Percentiles rank a stretch among this genome's conserved stretches.
Evolutionary conservation across 164 flowering plant genomes (phyloP).

Genomic region (Tetracentron sinense): DNA sequence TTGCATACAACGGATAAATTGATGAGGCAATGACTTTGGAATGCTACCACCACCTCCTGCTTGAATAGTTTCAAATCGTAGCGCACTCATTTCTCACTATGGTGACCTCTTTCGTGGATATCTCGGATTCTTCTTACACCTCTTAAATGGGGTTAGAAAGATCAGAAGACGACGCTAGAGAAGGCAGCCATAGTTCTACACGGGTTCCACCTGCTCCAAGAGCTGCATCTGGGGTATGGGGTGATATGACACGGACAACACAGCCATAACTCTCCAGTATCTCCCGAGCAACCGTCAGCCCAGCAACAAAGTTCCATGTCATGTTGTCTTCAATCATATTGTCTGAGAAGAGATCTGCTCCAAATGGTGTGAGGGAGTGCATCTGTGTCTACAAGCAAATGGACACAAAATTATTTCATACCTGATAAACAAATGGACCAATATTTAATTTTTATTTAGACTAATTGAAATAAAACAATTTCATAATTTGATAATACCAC

Average conservation of each 20-base stretch:
- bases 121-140: background rate
- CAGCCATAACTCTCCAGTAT: conserved; percentile 90
- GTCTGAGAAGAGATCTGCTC: conserved; percentile 64
- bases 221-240: conserved; percentile 51
- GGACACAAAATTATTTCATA: conserved; percentile 5
- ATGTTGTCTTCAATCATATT: conserved; percentile 80
- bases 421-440: background rate
- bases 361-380: conserved; percentile 91
- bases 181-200: conserved; percentile 85
- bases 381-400: conserved; percentile 72
- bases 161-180: conserved; percentile 30
- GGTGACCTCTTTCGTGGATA: background rate
- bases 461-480: too few species aligned
- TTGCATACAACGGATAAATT: background rate
- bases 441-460: too few species aligned
- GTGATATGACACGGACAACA: conserved; percentile 79
- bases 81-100: background rate
- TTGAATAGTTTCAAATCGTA: background rate
- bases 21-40: background rate
- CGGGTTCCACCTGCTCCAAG: conserved; percentile 86
- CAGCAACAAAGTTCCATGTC: conserved; percentile 98
- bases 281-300: conserved; percentile 85
- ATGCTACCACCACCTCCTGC: conserved; percentile 6
- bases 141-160: conserved; percentile 13
- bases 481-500: too few species aligned